Conservation (phyloP, 305 asterid species). For the Fraxinus latifolia region DNA sequence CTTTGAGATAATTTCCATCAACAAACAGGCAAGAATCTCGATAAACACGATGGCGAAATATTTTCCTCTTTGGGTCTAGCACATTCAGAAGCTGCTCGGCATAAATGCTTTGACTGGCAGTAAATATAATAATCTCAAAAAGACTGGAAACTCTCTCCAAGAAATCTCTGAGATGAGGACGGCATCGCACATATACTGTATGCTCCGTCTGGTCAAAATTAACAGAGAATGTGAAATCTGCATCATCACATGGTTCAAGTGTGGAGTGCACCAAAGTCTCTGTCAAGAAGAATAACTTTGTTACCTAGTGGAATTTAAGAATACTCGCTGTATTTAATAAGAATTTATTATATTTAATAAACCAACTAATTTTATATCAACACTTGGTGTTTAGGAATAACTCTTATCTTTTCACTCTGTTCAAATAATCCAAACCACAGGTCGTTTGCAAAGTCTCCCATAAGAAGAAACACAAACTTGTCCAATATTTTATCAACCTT, state of each 20-base stretch:
- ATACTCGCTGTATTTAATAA: neutral
- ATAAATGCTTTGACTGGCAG: conserved; percentile 98
- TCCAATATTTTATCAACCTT: neutral
- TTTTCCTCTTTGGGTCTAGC: conserved; percentile 84
- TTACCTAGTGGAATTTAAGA: neutral
- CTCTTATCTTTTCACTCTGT: neutral
- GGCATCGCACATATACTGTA: conserved; percentile 80
- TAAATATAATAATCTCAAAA: conserved; percentile 87
- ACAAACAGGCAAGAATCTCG: conserved; percentile 90
- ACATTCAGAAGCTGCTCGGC: conserved; percentile 89
- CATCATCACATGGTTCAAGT: conserved; percentile 83
- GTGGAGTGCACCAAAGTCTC: conserved; percentile 99
- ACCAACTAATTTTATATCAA: neutral
- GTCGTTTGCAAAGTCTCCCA: neutral
- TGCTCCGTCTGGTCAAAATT: conserved; percentile 76
- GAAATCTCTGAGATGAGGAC: conserved; percentile 83
- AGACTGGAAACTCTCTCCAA: conserved; percentile 69
- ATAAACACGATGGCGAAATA: conserved; percentile 90
- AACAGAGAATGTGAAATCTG: conserved; percentile 88
- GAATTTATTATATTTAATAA: neutral
- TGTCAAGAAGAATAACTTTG: conserved; percentile 44
- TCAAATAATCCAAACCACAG: neutral
- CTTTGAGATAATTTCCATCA: conserved; percentile 93
- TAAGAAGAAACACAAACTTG: neutral
- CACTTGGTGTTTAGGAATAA: neutral